These are phyloP conservation scores for Fusarium sp. DNA, from an alignment of 2,329 filamentous ascomycete genomes.

Conservation along the genomic window DNA sequence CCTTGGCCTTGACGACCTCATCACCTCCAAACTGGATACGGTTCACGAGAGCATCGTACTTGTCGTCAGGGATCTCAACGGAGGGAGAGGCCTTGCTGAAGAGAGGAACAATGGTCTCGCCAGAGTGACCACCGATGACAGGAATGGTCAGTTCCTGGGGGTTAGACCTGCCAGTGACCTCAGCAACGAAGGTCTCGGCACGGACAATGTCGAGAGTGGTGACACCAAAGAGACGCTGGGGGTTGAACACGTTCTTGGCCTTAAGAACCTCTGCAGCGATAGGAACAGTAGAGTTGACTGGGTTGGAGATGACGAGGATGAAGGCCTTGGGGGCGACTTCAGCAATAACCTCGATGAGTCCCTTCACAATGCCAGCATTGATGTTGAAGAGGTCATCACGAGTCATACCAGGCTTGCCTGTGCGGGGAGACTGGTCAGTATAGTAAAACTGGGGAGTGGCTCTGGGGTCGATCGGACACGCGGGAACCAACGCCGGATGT, in stretches of 20 bases:
- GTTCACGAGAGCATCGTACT: slow-evolving; percentile 90
- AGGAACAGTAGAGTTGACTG: slow-evolving; percentile 98
- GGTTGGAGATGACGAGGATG: slow-evolving; percentile 98
- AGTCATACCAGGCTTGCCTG: slow-evolving; percentile 99
- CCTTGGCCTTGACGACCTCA: slow-evolving; percentile 95
- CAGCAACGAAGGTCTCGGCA: slow-evolving; percentile 94
- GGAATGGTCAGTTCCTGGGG: slow-evolving; percentile 87
- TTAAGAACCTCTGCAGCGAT: slow-evolving; percentile 98
- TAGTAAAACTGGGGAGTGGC: slow-evolving; percentile 31
- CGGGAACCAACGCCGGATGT: slow-evolving; percentile 31
- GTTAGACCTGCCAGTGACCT: slow-evolving; percentile 84
- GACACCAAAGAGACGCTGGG: slow-evolving; percentile 96
- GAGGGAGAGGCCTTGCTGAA: slow-evolving; percentile 90
- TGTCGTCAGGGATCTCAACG: slow-evolving; percentile 86
- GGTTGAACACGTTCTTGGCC: slow-evolving; percentile 90
- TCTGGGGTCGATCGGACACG: slow-evolving; percentile 38
- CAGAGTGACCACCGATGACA: slow-evolving; percentile 96
- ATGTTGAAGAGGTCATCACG: slow-evolving; percentile 99
- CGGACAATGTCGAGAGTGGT: slow-evolving; percentile 98
- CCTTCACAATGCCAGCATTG: slow-evolving; percentile 98
- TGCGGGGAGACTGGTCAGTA: slow-evolving; percentile 41
- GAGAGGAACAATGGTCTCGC: slow-evolving; percentile 96
- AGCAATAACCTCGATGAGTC: slow-evolving; percentile 88
- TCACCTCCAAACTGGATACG: slow-evolving; percentile 99
- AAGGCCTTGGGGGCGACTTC: slow-evolving; percentile 93